Evolutionary conservation across 2,329 filamentous ascomycete species (phyloP), one percentile per base, ranked within the genome.

Genomic region (Penicillium italicum): DNA sequence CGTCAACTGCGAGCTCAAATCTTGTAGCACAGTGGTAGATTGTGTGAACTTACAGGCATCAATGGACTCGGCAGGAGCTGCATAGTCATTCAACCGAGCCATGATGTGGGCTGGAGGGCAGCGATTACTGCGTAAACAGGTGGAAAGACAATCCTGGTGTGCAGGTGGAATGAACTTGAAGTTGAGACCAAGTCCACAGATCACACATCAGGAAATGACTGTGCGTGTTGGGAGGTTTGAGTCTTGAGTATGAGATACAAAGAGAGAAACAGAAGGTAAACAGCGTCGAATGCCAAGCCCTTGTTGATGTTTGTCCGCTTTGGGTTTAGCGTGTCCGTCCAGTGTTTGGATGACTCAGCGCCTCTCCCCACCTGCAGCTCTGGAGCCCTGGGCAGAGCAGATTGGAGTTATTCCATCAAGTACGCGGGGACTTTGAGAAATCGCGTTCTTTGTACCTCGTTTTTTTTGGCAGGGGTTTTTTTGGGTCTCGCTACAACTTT

Each of bases 11-110:
- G 28, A 42, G 3, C 12, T 30, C 31, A 1, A 38, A 20, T 11
- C 9, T 30, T 26, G 6, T 28, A 11, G 34, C 31, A 10, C 8
- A 22, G 31, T 34, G 11, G 10, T 47, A 42, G 22, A 34, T 22
- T 51, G 33, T 2, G 48, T 8, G 2, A 18, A 73, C 78, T 69
- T 68, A 80, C 78, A 67, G 37, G 74, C 71, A 57, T 80, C 78
- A 53, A 80, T 64, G n/a, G 77, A 76, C 65, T 80, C 78, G 24
- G 69, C 55, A 24, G 74, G 71, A 46, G 73, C 69, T 50, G 77
- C 69, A 45, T 73, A 67, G 55, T 80, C 78, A 64, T 80, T 80
- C 40, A 80, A 65, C 61, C 78, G 75, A 62, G 78, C 78, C 78
- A 80, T 80, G 50, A 51, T 64, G 57, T 49, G 45, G 26, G 33